Conservation (phyloP, 2,329 filamentous ascomycete species). For the Xylariales sp. region DNA sequence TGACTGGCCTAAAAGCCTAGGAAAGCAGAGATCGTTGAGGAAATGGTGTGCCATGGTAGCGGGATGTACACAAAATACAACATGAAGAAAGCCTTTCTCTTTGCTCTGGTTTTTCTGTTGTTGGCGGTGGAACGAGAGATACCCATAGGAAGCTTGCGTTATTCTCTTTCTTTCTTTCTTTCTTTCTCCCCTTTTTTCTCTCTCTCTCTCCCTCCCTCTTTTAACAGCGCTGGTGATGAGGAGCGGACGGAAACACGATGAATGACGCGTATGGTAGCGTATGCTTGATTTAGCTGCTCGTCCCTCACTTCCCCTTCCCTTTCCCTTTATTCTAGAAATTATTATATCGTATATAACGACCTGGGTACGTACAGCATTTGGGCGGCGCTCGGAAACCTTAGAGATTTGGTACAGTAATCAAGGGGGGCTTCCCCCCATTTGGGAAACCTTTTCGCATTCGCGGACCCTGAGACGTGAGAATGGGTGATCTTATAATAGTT, state of each 20-base stretch:
- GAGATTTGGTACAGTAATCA: conserved; percentile 17
- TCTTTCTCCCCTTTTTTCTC: not conserved
- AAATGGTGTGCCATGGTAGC: conserved; percentile 20
- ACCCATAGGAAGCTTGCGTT: conserved; percentile 23
- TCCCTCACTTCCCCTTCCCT: not conserved
- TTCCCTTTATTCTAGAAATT: conserved; percentile 28
- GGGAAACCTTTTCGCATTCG: not conserved
- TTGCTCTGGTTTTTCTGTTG: conserved; percentile 17
- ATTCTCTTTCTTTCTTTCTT: conserved; percentile 10
- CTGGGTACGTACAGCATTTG: conserved; percentile 31
- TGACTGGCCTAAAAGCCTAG: conserved; percentile 30
- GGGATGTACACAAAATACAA: conserved; percentile 29
- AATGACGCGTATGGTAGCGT: conserved; percentile 2
- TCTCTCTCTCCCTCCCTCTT: not conserved
- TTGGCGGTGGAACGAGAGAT: conserved; percentile 33
- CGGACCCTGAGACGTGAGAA: not conserved
- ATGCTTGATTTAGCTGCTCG: not conserved
- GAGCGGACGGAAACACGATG: not conserved
- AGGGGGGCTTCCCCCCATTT: not conserved
- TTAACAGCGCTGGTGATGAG: not conserved
- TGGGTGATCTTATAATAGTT: not conserved
- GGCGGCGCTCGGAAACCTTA: conserved; percentile 28
- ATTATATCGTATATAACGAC: conserved; percentile 26
- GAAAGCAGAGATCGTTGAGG: conserved; percentile 18
- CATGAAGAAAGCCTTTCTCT: conserved; percentile 16